Evolutionary conservation across 2,329 filamentous ascomycete species (phyloP).

Genomic region (Epichloe aotearoae): DNA sequence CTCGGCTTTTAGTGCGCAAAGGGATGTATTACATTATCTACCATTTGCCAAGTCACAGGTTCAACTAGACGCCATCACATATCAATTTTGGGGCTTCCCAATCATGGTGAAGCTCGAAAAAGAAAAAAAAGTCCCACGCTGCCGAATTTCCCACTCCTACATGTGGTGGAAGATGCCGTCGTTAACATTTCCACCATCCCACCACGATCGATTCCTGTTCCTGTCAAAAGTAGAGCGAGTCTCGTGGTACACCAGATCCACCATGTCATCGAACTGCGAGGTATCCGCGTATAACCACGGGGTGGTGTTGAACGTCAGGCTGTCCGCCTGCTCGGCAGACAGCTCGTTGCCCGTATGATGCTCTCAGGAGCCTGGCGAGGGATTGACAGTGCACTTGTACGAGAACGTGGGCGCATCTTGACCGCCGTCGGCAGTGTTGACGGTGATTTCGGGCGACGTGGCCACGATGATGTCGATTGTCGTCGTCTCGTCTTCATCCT

Average conservation of each 20-base stretch:
- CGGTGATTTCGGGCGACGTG: conserved; percentile 35
- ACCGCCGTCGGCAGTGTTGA: conserved; percentile 37
- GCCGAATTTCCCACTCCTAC: conserved; percentile 9
- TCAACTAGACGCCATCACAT: no score
- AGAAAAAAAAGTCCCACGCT: no score
- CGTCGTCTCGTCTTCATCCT: conserved; percentile 22
- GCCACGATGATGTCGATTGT: conserved; percentile 37
- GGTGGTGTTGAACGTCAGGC: conserved; percentile 26
- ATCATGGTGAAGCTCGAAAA: not conserved
- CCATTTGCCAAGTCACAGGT: no score
- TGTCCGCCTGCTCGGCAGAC: conserved; percentile 20
- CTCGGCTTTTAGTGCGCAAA: no score
- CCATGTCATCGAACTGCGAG: conserved; percentile 24
- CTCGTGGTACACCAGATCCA: conserved; percentile 21
- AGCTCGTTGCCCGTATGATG: conserved; percentile 15
- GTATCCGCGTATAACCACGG: conserved; percentile 31
- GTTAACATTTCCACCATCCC: conserved; percentile 26
- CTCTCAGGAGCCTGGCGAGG: conserved; percentile 13
- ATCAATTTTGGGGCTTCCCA: no score
- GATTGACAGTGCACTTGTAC: conserved; percentile 16
- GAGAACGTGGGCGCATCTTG: conserved; percentile 32
- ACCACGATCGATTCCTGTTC: conserved; percentile 22
- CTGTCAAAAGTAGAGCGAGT: conserved; percentile 14
- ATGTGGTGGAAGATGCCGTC: conserved; percentile 26
- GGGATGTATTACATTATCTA: no score